These are phyloP conservation scores for Fusarium scirpi DNA, from an alignment of 2,329 filamentous ascomycete genomes.

Conservation along the genomic window DNA sequence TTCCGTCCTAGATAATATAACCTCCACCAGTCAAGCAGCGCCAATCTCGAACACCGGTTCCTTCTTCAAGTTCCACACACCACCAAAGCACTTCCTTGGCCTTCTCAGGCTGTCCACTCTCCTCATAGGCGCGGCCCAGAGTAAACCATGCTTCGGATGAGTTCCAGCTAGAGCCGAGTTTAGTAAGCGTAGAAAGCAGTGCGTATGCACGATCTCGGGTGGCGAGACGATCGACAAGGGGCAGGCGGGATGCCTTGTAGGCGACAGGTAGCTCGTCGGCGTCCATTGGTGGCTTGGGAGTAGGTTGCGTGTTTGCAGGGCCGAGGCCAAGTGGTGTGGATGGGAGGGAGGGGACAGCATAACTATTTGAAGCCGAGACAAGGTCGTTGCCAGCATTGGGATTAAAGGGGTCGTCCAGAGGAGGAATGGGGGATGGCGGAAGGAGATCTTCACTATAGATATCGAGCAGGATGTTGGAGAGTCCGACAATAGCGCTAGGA, in stretches of 20 bases:
- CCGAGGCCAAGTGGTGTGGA: conserved; percentile 62
- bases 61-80: conserved; percentile 95
- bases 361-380: conserved; percentile 10
- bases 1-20: conserved; percentile 63
- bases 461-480: conserved; percentile 88
- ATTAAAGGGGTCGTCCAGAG: conserved; percentile 49
- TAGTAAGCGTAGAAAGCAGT: conserved; percentile 84
- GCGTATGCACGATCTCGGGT: conserved; percentile 90
- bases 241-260: conserved; percentile 71
- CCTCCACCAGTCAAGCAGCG: conserved; percentile 73
- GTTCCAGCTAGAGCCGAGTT: conserved; percentile 89
- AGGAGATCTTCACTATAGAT: conserved; percentile 79
- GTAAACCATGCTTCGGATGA: conserved; percentile 93
- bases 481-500: conserved; percentile 79
- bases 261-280: conserved; percentile 62
- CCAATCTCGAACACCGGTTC: conserved; percentile 83
- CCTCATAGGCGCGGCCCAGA: conserved; percentile 87
- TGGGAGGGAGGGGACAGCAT: conserved; percentile 50
- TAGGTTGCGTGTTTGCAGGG: conserved; percentile 37
- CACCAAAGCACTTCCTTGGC: conserved; percentile 96
- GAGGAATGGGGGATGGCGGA: conserved; percentile 66
- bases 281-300: conserved; percentile 40
- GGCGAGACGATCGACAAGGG: conserved; percentile 83
- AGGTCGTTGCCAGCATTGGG: conserved; percentile 2
- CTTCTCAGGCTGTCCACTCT: conserved; percentile 85